A percentile compares a stretch with the other conserved stretches of the same genome.
phyloP scores from a whole-genome alignment of 2,329 filamentous ascomycete species.

The Phialophora macrospora region DNA sequence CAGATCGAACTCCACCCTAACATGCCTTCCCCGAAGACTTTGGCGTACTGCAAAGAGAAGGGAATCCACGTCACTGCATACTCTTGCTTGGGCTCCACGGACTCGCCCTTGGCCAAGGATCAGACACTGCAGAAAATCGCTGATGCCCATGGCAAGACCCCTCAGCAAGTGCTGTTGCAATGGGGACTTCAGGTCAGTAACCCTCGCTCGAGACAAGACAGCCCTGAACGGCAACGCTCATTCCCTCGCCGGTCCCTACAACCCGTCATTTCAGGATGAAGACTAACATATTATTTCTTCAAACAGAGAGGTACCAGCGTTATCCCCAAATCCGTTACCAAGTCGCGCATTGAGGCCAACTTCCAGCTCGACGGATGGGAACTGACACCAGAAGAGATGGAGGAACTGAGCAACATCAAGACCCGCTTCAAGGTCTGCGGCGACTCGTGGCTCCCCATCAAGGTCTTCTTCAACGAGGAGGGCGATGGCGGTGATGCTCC shows the following conservation, averaged over 20 bases:
- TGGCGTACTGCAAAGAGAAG: slow-evolving; percentile 73
- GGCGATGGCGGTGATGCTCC: slow-evolving; percentile 33
- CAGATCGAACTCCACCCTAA: slow-evolving; percentile 78
- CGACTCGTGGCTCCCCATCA: slow-evolving; percentile 65
- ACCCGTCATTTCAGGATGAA: not conserved
- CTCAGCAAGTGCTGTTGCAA: slow-evolving; percentile 74
- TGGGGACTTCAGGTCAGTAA: slow-evolving; percentile 66
- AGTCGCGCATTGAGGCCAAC: slow-evolving; percentile 75
- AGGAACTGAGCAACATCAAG: slow-evolving; percentile 68
- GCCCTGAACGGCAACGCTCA: not conserved
- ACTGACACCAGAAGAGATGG: slow-evolving; percentile 73
- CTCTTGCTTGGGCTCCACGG: slow-evolving; percentile 72
- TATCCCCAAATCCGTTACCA: slow-evolving; percentile 82
- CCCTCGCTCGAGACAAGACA: not conserved
- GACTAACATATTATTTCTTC: slow-evolving; percentile 8
- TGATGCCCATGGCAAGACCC: slow-evolving; percentile 39
- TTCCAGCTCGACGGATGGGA: slow-evolving; percentile 76
- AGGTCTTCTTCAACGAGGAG: slow-evolving; percentile 69
- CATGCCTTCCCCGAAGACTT: slow-evolving; percentile 78
- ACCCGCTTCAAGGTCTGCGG: slow-evolving; percentile 83
- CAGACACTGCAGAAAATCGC: slow-evolving; percentile 37
- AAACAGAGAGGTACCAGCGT: slow-evolving; percentile 68
- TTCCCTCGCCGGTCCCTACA: not conserved
- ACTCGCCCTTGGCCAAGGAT: slow-evolving; percentile 69
- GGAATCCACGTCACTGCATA: slow-evolving; percentile 70